Conservation (phyloP, 192 early-diverging fungal species). For the Linnemannia elongata region DNA sequence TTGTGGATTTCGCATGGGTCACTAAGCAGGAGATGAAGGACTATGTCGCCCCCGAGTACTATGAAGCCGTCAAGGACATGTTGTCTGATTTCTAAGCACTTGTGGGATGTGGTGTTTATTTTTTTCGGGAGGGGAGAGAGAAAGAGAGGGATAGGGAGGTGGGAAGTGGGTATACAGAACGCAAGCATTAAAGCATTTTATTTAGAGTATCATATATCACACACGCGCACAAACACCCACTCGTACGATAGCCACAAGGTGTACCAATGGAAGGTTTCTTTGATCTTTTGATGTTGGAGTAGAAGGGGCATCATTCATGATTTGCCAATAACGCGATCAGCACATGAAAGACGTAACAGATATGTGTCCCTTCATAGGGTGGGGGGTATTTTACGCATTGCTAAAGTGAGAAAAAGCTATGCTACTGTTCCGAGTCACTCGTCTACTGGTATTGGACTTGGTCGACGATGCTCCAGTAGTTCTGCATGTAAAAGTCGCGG, state of each 20-base stretch:
- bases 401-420: background rate
- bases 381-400: background rate
- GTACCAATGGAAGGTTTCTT: background rate
- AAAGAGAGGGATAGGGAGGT: background rate
- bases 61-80: conserved; percentile 66
- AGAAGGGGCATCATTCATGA: too few species aligned
- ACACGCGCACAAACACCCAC: background rate
- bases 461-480: conserved; percentile 51
- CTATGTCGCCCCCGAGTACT: conserved; percentile 65
- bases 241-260: background rate
- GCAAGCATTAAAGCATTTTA: conserved; percentile 1
- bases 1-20: conserved; percentile 81
- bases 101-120: background rate
- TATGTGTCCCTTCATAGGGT: background rate
- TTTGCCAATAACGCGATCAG: too few species aligned
- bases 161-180: background rate
- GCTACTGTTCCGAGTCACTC: background rate
- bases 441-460: conserved; percentile 31
- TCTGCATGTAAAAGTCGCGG: conserved; percentile 46
- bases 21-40: conserved; percentile 75
- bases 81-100: conserved; percentile 61
- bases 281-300: too few species aligned
- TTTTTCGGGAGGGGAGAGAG: background rate
- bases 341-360: too few species aligned
- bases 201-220: conserved; percentile 15